Percentiles rank a stretch among this genome's conserved stretches.
Conservation (phyloP, 1,284 basidiomycete genomes). For the Marasmius fiardii region DNA sequence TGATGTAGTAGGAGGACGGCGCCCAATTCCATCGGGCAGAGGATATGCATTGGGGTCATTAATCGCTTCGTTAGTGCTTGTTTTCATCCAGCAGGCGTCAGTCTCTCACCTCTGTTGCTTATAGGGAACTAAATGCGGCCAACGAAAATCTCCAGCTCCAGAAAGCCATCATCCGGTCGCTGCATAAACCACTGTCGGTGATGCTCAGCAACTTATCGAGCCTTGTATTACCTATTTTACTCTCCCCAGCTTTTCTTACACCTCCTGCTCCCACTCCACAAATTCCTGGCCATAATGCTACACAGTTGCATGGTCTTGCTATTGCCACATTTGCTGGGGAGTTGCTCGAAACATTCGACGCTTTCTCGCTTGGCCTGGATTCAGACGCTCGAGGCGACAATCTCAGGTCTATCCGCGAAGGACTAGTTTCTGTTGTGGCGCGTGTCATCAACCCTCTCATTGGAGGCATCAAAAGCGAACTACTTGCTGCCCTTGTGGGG, state of each 20-base stretch:
- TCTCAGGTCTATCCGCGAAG: conserved; percentile 60
- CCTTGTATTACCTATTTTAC: conserved; percentile 60
- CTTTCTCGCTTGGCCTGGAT: conserved; percentile 56
- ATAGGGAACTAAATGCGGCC: conserved; percentile 67
- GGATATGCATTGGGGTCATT: conserved; percentile 62
- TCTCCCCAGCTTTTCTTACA: conserved; percentile 57
- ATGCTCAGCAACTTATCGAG: conserved; percentile 66
- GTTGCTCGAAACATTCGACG: conserved; percentile 65
- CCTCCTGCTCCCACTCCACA: conserved; percentile 49
- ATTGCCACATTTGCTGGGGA: conserved; percentile 69
- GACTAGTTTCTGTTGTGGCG: conserved; percentile 61
- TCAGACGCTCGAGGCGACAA: conserved; percentile 62
- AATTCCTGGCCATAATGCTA: conserved; percentile 53
- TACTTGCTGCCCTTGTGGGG: conserved; percentile 57
- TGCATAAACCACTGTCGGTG: conserved; percentile 74
- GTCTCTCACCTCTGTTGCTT: conserved; percentile 8
- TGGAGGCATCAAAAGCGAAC: conserved; percentile 54
- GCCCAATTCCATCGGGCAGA: conserved; percentile 66
- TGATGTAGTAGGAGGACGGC: conserved; percentile 58
- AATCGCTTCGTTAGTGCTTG: conserved; percentile 58
- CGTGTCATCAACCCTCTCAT: conserved; percentile 65
- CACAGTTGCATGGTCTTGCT: conserved; percentile 67
- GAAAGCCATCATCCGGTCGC: conserved; percentile 64
- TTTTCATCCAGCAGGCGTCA: conserved; percentile 15
- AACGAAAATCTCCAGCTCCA: conserved; percentile 60